Percentiles rank a stretch among this genome's conserved stretches.
phyloP scores from a whole-genome alignment of 2,329 filamentous ascomycete species.

The Incumbomyces lentus region DNA sequence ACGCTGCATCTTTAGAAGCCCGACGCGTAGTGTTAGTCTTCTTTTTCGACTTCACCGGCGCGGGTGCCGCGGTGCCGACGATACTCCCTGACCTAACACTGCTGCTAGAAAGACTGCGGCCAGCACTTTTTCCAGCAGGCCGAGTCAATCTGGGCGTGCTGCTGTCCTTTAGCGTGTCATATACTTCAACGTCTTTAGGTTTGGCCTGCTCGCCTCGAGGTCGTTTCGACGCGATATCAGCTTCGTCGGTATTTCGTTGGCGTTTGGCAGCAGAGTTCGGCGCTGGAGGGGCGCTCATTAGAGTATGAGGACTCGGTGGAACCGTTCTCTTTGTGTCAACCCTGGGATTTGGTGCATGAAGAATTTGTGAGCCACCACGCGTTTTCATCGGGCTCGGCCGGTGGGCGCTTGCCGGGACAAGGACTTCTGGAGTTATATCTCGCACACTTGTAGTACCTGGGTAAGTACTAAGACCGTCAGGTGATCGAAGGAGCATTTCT shows the following conservation, averaged over 20 bases:
- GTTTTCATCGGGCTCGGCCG: not conserved
- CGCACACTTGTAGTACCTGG: not conserved
- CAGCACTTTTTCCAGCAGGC: not conserved
- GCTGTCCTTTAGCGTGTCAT: not conserved
- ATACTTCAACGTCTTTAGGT: constrained; percentile 6
- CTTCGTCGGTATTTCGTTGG: not conserved
- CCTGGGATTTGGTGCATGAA: not conserved
- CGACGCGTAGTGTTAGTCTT: constrained; percentile 1
- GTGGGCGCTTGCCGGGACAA: not conserved
- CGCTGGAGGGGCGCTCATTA: not conserved
- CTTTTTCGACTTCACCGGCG: constrained; percentile 10
- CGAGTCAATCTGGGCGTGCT: not conserved
- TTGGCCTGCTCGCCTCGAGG: constrained; percentile 11
- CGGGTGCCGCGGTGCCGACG: constrained; percentile 13
- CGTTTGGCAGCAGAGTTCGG: constrained; percentile 17
- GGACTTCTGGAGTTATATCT: not conserved
- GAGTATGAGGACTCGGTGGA: not conserved
- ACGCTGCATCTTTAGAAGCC: no score
- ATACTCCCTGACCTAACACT: constrained; percentile 9
- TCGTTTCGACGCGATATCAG: constrained; percentile 6
- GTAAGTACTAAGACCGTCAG: not conserved
- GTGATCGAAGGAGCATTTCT: constrained; percentile 6
- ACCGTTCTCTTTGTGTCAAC: not conserved
- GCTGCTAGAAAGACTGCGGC: not conserved
- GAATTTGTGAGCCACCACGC: not conserved